phyloP scores from a whole-genome alignment of 371 early-diverging fungal species.

The Furculomyces boomerangus region DNA sequence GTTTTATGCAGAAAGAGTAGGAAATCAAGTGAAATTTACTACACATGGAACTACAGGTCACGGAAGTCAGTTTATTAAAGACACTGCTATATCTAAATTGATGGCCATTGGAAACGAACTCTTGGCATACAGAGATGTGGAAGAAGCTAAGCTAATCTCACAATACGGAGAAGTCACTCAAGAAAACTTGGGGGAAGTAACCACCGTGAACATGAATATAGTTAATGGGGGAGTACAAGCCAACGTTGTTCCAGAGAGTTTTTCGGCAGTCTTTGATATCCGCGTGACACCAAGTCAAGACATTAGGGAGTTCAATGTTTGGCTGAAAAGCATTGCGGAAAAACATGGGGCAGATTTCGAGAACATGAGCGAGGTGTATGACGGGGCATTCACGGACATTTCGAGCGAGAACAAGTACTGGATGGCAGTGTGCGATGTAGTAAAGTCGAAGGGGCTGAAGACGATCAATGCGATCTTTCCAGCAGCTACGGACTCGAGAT shows the following conservation, averaged over 20 bases:
- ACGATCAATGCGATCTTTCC: conserved; percentile 56
- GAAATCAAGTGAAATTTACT: conserved; percentile 32
- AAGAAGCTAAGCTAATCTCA: conserved; percentile 14
- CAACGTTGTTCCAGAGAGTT: conserved; percentile 49
- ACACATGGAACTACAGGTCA: conserved; percentile 50
- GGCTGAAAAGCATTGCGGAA: conserved; percentile 31
- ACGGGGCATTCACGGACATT: conserved; percentile 27
- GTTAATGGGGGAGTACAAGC: conserved; percentile 34
- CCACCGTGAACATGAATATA: conserved; percentile 53
- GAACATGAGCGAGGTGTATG: conserved; percentile 32
- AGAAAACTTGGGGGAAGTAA: conserved; percentile 51
- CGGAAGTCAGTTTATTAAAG: conserved; percentile 51
- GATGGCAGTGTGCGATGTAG: conserved; percentile 9
- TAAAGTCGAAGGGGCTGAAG: conserved; percentile 14
- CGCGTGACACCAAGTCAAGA: conserved; percentile 45
- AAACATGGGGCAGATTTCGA: conserved; percentile 28
- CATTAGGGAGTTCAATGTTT: conserved; percentile 28
- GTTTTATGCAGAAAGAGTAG: conserved; percentile 59
- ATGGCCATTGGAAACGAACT: conserved; percentile 33
- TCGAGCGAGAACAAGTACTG: conserved; percentile 34
- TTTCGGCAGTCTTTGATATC: conserved; percentile 43
- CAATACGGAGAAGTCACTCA: conserved; percentile 10
- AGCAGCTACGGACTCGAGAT: conserved; percentile 57
- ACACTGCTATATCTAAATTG: conserved; percentile 44
- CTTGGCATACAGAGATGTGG: conserved; percentile 35